Conservation (phyloP, 495 filamentous ascomycete species). For the Podospora australis region DNA sequence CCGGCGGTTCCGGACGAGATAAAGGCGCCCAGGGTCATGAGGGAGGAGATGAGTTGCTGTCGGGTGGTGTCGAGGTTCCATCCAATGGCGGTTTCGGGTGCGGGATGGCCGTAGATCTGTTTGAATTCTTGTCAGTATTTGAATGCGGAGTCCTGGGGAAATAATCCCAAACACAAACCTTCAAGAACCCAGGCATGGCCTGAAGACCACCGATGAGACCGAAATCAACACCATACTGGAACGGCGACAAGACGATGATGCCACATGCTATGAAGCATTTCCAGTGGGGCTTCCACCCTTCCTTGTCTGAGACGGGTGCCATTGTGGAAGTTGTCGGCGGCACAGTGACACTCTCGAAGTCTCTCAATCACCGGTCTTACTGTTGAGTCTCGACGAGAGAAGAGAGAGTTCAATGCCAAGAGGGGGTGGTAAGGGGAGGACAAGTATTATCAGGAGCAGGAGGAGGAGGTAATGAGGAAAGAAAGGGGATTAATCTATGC, state of each 20-base stretch:
- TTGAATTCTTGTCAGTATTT: background rate
- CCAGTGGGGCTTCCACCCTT: conserved; percentile 33
- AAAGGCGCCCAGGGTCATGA: conserved; percentile 58
- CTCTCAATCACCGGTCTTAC: too few relatives aligned
- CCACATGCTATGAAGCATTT: conserved; percentile 38
- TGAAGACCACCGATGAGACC: conserved; percentile 55
- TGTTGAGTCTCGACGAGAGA: background rate
- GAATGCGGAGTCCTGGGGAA: background rate
- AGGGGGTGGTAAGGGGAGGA: background rate
- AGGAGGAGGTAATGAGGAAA: too few relatives aligned
- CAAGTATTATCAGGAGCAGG: too few relatives aligned
- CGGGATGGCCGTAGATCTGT: conserved; percentile 36
- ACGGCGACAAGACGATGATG: conserved; percentile 46
- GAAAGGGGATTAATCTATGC: too few relatives aligned
- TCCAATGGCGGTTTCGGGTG: conserved; percentile 38
- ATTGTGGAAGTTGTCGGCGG: too few relatives aligned
- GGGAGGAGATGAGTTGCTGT: conserved; percentile 51
- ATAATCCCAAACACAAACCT: conserved; percentile 21
- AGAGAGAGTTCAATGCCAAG: background rate
- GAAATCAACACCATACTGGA: conserved; percentile 60
- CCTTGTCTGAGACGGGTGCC: conserved; percentile 5
- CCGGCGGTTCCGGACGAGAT: conserved; percentile 49
- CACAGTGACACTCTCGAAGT: too few relatives aligned
- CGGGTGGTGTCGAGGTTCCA: conserved; percentile 49
- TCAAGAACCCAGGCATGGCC: conserved; percentile 56